These are phyloP conservation scores for Inosperma sp. DNA, from an alignment of 768 basidiomycete genomes.

Conservation along the genomic window DNA sequence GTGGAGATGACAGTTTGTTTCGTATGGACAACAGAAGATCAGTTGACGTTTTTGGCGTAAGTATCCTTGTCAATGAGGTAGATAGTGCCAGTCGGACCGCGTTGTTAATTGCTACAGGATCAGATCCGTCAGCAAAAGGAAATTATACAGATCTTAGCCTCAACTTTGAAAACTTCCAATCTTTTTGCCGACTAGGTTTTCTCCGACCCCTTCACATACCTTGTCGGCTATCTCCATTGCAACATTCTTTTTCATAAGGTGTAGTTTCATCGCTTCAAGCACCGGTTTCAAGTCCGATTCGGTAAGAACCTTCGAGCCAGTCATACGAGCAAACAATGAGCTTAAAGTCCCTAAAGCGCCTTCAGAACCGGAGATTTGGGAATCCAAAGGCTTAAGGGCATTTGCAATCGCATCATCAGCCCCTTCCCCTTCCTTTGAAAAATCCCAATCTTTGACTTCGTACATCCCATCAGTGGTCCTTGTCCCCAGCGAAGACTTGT, in stretches of 20 bases:
- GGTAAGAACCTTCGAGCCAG: constrained; percentile 78
- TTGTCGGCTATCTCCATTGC: constrained; percentile 94
- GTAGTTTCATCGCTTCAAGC: constrained; percentile 91
- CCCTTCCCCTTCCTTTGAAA: constrained; percentile 40
- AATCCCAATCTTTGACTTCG: constrained; percentile 78
- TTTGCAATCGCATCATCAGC: constrained; percentile 49
- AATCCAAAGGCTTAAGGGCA: constrained; percentile 46
- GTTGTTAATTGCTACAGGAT: constrained; percentile 63
- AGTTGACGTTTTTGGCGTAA: constrained; percentile 97
- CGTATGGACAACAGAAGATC: constrained; percentile 92
- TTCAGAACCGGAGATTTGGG: constrained; percentile 31
- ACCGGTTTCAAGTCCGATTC: constrained; percentile 84
- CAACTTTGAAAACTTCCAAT: constrained; percentile 86
- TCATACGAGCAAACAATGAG: constrained; percentile 78
- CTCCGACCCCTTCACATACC: constrained; percentile 91
- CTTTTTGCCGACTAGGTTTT: constrained; percentile 84
- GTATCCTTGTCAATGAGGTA: constrained; percentile 82
- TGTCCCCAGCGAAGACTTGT: constrained; percentile 70
- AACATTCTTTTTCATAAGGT: constrained; percentile 98
- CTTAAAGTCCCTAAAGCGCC: constrained; percentile 62
- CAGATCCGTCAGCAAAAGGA: constrained; percentile 11
- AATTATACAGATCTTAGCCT: constrained; percentile 20
- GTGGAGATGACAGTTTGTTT: constrained; percentile 72
- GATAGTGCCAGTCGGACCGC: constrained; percentile 83
- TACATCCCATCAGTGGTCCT: constrained; percentile 66